Conservation (phyloP, 2,329 filamentous ascomycete genomes). For the Trichophaea hybrida region DNA sequence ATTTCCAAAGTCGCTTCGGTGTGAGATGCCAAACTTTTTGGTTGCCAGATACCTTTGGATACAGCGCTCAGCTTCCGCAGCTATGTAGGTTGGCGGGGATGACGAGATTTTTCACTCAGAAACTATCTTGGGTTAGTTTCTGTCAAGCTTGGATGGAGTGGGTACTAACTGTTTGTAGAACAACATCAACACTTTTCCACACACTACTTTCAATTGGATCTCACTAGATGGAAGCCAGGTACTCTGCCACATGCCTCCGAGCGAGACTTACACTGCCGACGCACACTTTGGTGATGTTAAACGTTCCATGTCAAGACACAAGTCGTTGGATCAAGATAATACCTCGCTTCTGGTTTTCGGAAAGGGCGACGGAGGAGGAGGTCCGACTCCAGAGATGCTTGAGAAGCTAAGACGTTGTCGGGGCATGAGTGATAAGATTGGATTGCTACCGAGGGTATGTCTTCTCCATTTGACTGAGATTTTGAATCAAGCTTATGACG, state of each 20-base stretch:
- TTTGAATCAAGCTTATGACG: background rate
- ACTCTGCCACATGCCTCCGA: slow-evolving; percentile 91
- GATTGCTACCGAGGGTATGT: background rate
- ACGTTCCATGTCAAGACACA: slow-evolving; percentile 80
- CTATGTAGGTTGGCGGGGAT: slow-evolving; percentile 88
- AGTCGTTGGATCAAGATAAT: slow-evolving; percentile 84
- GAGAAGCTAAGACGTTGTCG: slow-evolving; percentile 90
- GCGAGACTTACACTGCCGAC: slow-evolving; percentile 81
- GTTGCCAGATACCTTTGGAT: slow-evolving; percentile 96
- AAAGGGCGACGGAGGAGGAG: slow-evolving; percentile 90
- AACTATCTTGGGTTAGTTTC: slow-evolving; percentile 61
- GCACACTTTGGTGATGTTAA: slow-evolving; percentile 91
- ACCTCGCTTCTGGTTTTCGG: slow-evolving; percentile 88
- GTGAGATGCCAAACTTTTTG: slow-evolving; percentile 83
- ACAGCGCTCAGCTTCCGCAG: slow-evolving; percentile 87
- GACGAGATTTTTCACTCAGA: slow-evolving; percentile 93
- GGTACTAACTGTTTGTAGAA: background rate
- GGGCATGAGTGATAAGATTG: slow-evolving; percentile 64
- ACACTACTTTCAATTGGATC: slow-evolving; percentile 98
- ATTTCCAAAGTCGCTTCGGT: slow-evolving; percentile 87
- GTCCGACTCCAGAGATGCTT: slow-evolving; percentile 82
- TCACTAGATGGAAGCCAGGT: slow-evolving; percentile 90
- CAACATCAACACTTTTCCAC: slow-evolving; percentile 49
- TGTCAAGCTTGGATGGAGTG: background rate
- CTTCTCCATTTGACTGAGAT: background rate